phyloP scores from a whole-genome alignment of 805 yeast species.

The Lipomyces spencermartinsiae region DNA sequence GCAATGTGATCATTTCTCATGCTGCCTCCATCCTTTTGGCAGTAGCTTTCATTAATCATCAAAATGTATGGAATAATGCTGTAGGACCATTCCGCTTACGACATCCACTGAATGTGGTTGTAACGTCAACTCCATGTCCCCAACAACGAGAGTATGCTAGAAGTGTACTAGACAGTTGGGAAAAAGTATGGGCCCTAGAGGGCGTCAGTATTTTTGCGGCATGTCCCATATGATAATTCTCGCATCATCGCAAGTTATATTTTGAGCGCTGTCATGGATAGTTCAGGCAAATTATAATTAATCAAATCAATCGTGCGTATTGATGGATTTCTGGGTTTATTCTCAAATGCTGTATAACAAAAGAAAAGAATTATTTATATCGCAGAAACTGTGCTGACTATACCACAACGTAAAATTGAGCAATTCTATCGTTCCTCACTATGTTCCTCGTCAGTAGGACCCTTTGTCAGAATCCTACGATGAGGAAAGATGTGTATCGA shows the following conservation, averaged over 20 bases:
- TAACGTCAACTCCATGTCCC: constrained; percentile 7
- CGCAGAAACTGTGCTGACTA: too few species aligned
- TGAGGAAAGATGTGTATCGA: too few species aligned
- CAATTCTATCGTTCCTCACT: too few species aligned
- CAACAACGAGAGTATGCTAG: neutral
- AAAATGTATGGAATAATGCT: neutral
- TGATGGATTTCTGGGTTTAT: neutral
- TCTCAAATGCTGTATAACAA: too few species aligned
- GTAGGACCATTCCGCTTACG: constrained; percentile 8
- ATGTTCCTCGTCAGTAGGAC: too few species aligned
- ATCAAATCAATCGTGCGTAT: neutral
- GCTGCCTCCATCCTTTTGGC: constrained; percentile 7
- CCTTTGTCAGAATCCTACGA: too few species aligned
- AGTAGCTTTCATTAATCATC: constrained; percentile 6
- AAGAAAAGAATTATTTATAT: too few species aligned
- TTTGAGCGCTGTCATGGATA: neutral
- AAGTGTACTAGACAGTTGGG: constrained; percentile 9
- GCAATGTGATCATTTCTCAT: constrained; percentile 7
- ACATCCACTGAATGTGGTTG: constrained; percentile 6
- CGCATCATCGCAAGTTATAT: neutral
- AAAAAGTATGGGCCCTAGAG: neutral
- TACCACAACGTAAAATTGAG: too few species aligned
- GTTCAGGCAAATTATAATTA: constrained; percentile 4
- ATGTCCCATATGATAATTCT: constrained; percentile 3
- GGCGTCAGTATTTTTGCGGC: neutral